phyloP scores from a whole-genome alignment of 2,329 filamentous ascomycete species.

The Penicillium sp. region DNA sequence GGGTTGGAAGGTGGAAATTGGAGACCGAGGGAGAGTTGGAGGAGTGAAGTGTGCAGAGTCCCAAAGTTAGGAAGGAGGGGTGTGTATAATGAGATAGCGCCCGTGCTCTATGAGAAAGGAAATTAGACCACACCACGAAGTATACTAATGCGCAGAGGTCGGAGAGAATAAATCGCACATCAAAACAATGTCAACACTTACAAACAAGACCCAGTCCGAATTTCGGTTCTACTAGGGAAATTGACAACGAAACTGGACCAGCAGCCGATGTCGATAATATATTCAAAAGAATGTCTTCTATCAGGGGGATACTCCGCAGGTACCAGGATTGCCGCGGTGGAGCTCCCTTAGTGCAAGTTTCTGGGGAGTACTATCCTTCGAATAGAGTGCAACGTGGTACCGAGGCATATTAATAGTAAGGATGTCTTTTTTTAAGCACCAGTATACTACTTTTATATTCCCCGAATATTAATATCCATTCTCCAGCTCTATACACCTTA shows the following conservation, averaged over 20 bases:
- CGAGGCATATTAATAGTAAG: not conserved
- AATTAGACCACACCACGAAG: slow-evolving; percentile 2
- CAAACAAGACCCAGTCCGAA: not conserved
- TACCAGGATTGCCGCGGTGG: slow-evolving; percentile 9
- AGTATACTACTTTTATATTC: not conserved
- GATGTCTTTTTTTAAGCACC: not conserved
- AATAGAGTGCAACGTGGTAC: not conserved
- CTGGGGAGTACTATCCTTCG: not conserved
- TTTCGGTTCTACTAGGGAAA: not conserved
- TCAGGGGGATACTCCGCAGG: slow-evolving; percentile 14
- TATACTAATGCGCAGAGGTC: not conserved
- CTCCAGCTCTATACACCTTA: not conserved
- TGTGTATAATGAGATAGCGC: not conserved
- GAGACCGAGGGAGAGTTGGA: not conserved
- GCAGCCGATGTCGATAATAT: slow-evolving; percentile 2
- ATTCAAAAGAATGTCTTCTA: slow-evolving; percentile 2
- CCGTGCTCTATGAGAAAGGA: not conserved
- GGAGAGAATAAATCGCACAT: not conserved
- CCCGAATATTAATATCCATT: not conserved
- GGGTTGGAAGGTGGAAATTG: not conserved
- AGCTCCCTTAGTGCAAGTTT: not conserved
- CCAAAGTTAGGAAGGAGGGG: slow-evolving; percentile 9
- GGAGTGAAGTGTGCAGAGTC: not conserved
- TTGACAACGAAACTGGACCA: slow-evolving; percentile 11
- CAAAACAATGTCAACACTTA: not conserved